Evolutionary conservation across 345 rosid species (phyloP), one percentile per base, ranked within the genome.

Genomic region (Populus deltoides): DNA sequence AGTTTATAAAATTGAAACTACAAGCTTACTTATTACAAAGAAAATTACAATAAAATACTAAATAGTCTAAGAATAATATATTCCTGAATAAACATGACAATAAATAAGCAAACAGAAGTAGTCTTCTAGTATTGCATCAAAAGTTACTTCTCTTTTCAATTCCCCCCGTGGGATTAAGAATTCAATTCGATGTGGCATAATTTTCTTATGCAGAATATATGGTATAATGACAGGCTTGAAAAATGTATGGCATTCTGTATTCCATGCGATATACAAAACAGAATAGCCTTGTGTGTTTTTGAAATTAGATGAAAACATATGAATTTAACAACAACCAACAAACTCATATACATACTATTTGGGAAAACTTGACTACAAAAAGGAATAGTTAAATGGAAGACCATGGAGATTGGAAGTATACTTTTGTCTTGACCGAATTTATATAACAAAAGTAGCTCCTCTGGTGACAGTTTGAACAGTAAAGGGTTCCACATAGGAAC

Each of bases 401-500:
- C 1, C 8, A 9, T 7, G 31, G 47, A 66, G 66, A 73, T 29
- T 8, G 49, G 73, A 79, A 79, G 70, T 63, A 61, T 92, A 92
- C 97, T 86, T 92, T 83, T 94, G 94, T 94, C 97, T 81, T 87
- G 91, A 73, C 98, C 97, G 7, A 92, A 84, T 90, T 93, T 94
- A 83, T 92, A 92, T 86, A 94, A 93, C 81, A 94, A 75, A 79
- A 94, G 83, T 80, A 93, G 79, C 86, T 92, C 97, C 79, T 87
- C 86, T 38, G 98, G 90, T 39, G 91, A 90, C 83, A 93, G 86
- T 74, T 88, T 93, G 81, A 89, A 93, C 77, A 94, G 86, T 61
- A 93, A 95, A 79, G 98, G 98, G 79, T 92, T 94, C 93, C 94
- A 93, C 97, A 92, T 83, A 31, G 97, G 97, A 78, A 91, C 90